These are phyloP conservation scores for Psidium guajava DNA, from an alignment of 345 rosid genomes.

Conservation along the genomic window DNA sequence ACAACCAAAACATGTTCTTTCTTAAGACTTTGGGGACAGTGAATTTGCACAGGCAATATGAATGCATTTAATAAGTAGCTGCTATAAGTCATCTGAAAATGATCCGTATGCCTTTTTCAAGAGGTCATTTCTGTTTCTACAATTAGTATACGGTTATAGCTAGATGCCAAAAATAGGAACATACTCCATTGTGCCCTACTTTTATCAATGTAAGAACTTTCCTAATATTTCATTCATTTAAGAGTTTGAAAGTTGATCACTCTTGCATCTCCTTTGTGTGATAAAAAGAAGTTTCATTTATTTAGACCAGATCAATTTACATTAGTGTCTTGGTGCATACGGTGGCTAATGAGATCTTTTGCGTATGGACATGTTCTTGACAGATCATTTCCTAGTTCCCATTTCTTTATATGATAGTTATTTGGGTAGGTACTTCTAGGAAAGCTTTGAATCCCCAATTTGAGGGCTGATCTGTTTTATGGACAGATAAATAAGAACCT, in stretches of 20 bases:
- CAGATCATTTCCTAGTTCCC: background rate
- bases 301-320: background rate
- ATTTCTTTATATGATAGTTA: background rate
- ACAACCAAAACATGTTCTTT: background rate
- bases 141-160: background rate
- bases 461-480: background rate
- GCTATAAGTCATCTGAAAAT: background rate
- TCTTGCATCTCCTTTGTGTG: background rate
- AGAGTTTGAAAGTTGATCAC: background rate
- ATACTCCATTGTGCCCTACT: background rate
- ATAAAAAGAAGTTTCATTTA: background rate
- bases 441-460: background rate
- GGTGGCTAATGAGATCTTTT: background rate
- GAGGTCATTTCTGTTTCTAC: background rate
- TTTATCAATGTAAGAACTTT: background rate
- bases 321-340: background rate
- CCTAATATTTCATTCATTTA: background rate
- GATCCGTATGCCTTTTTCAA: background rate
- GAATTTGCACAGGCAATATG: background rate
- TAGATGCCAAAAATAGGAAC: background rate
- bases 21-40: background rate
- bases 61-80: background rate
- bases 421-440: background rate
- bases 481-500: background rate
- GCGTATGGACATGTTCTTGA: background rate